phyloP scores from a whole-genome alignment of 176 grass and related monocot species.

The Rhipidocladum racemiflorum region DNA sequence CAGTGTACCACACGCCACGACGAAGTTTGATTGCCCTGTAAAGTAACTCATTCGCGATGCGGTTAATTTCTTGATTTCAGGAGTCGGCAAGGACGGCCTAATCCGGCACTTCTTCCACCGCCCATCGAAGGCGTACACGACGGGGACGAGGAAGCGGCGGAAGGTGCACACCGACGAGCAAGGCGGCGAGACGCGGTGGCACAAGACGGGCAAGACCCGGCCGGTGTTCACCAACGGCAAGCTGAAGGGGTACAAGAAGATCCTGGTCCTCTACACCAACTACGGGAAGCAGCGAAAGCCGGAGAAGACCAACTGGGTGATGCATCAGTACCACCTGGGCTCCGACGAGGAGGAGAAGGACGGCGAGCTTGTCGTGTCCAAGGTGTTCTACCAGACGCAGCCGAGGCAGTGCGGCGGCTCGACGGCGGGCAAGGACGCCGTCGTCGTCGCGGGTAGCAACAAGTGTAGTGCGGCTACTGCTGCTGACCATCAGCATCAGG shows the following conservation, averaged over 20 bases:
- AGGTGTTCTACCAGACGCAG: constrained; percentile 98
- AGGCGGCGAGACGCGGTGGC: constrained; percentile 95
- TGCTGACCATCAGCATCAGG: constrained; percentile 31
- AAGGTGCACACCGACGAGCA: constrained; percentile 93
- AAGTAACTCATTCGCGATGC: not conserved
- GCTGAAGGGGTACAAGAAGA: constrained; percentile 92
- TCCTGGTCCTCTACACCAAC: constrained; percentile 98
- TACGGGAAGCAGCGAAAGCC: constrained; percentile 99
- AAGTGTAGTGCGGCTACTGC: not conserved
- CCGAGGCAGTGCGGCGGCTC: constrained; percentile 75
- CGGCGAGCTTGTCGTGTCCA: constrained; percentile 95
- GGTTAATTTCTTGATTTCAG: constrained; percentile 30
- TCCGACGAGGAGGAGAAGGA: constrained; percentile 98
- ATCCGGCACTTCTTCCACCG: constrained; percentile 99
- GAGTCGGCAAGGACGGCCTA: constrained; percentile 81
- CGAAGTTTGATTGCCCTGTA: not conserved
- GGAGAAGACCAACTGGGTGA: constrained; percentile 99
- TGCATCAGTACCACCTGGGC: constrained; percentile 98
- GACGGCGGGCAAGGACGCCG: constrained; percentile 27
- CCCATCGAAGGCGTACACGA: constrained; percentile 92
- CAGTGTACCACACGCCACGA: too few species aligned
- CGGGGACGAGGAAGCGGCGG: constrained; percentile 82
- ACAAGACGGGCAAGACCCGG: constrained; percentile 96
- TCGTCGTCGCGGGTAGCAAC: constrained; percentile 22
- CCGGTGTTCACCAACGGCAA: constrained; percentile 59